A percentile compares a stretch with the other conserved stretches of the same genome.
Evolutionary conservation across 2,329 filamentous ascomycete genomes (phyloP).

Genomic region (Lachnellula willkommii): DNA sequence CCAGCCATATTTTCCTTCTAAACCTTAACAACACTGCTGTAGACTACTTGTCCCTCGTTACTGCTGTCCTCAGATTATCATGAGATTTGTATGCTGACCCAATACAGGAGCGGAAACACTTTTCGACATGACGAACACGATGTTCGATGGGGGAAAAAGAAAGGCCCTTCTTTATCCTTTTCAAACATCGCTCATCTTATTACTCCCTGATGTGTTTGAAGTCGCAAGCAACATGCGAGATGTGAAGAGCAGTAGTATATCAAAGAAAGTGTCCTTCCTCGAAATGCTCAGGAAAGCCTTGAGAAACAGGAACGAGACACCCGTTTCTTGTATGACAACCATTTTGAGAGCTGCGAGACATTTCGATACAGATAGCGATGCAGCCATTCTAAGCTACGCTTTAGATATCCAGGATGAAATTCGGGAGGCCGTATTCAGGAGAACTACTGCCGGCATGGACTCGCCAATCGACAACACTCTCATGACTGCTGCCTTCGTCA

Average conservation of each 20-base stretch:
- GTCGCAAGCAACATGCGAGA: conserved; percentile 63
- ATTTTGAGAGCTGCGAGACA: conserved; percentile 59
- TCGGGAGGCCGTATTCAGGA: conserved; percentile 58
- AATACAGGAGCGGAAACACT: conserved; percentile 50
- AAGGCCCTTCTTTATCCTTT: conserved; percentile 55
- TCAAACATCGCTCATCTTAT: conserved; percentile 56
- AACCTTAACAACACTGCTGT: too few relatives aligned
- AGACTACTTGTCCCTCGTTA: too few relatives aligned
- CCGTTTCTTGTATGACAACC: conserved; percentile 60
- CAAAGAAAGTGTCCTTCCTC: conserved; percentile 62
- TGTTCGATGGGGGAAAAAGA: conserved; percentile 52
- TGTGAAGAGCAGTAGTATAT: conserved; percentile 55
- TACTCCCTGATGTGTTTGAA: conserved; percentile 65
- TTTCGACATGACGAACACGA: conserved; percentile 62
- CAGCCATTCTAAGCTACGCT: conserved; percentile 54
- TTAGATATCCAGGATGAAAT: conserved; percentile 67
- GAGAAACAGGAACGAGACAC: conserved; percentile 60
- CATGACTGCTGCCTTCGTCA: conserved; percentile 63
- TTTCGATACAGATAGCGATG: conserved; percentile 58
- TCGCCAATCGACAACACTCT: conserved; percentile 56
- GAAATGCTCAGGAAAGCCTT: conserved; percentile 58
- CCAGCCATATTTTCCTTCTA: too few relatives aligned
- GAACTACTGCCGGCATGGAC: conserved; percentile 43
- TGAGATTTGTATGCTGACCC: neutral
- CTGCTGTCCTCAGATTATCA: too few relatives aligned